Percentiles rank a stretch among this genome's conserved stretches.
Evolutionary conservation across 495 filamentous ascomycete species (phyloP).

Genomic region (Antarctomyces pellizariae): DNA sequence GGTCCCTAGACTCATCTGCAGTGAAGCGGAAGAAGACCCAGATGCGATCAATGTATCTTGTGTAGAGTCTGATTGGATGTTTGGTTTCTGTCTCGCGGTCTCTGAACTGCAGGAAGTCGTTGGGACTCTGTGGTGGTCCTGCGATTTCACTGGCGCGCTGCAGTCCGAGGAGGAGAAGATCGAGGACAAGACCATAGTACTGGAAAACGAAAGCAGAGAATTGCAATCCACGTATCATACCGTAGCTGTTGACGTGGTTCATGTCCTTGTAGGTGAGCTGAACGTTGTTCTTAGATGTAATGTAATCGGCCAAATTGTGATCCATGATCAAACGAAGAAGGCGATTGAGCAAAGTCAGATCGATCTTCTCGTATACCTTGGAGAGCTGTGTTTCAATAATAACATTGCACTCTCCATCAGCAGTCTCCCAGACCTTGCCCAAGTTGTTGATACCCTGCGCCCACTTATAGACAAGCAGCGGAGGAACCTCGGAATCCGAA

Average conservation of each 20-base stretch:
- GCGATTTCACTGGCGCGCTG: slow-evolving; percentile 94
- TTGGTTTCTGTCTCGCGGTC: slow-evolving; percentile 75
- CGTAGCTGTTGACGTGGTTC: slow-evolving; percentile 98
- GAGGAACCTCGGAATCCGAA: slow-evolving; percentile 96
- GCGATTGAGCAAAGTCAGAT: slow-evolving; percentile 85
- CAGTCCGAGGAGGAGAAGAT: slow-evolving; percentile 76
- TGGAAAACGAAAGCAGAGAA: slow-evolving; percentile 99
- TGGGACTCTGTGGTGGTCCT: slow-evolving; percentile 84
- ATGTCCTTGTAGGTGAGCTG: slow-evolving; percentile 99
- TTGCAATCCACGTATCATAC: slow-evolving; percentile 89
- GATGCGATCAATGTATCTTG: slow-evolving; percentile 90
- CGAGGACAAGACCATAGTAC: slow-evolving; percentile 91
- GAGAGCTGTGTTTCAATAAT: slow-evolving; percentile 97
- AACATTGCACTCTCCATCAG: slow-evolving; percentile 93
- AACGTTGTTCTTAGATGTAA: slow-evolving; percentile 98
- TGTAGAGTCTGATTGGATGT: slow-evolving; percentile 91
- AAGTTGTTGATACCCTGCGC: slow-evolving; percentile 98
- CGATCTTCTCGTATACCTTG: slow-evolving; percentile 99
- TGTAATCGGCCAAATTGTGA: slow-evolving; percentile 97
- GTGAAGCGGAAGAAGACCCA: slow-evolving; percentile 94
- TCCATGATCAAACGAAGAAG: slow-evolving; percentile 95
- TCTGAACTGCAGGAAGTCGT: slow-evolving; percentile 95
- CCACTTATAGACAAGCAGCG: slow-evolving; percentile 94
- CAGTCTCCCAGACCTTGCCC: slow-evolving; percentile 87
- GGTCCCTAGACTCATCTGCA: slow-evolving; percentile 81